Evolutionary conservation across 1,139 yeast species (phyloP).

Genomic region (Candida neerlandica): DNA sequence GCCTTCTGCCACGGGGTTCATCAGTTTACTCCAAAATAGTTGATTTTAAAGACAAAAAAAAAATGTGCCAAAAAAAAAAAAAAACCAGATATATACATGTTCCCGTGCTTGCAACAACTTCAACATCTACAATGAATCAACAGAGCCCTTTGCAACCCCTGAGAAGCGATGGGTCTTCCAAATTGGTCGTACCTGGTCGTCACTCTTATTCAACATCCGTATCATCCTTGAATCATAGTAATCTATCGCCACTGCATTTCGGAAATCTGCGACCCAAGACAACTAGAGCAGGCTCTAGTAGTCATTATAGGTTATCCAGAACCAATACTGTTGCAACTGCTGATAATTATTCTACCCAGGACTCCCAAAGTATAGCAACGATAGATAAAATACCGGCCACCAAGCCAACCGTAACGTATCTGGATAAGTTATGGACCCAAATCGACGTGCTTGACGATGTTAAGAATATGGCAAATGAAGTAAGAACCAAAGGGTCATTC

Average conservation of each 20-base stretch:
- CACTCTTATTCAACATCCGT: conserved; percentile 16
- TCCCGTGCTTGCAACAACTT: background rate
- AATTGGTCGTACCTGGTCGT: conserved; percentile 15
- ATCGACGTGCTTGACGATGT: conserved; percentile 87
- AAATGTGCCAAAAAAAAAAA: conserved; percentile 1
- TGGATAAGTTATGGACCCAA: conserved; percentile 85
- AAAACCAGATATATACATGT: background rate
- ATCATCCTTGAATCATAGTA: conserved; percentile 14
- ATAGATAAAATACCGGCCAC: conserved; percentile 51
- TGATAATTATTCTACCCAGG: conserved; percentile 18
- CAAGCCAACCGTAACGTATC: conserved; percentile 56
- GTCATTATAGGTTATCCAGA: conserved; percentile 24
- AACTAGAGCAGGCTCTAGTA: conserved; percentile 20
- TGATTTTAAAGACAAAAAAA: background rate
- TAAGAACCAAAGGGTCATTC: conserved; percentile 54
- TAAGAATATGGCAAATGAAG: conserved; percentile 60
- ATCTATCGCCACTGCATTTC: conserved; percentile 9
- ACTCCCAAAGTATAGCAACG: conserved; percentile 35
- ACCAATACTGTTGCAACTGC: conserved; percentile 29
- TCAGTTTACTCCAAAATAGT: background rate
- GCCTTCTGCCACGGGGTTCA: background rate
- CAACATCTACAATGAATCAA: background rate
- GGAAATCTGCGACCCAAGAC: conserved; percentile 5
- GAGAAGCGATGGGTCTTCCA: conserved; percentile 7
- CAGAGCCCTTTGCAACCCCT: conserved; percentile 7